A percentile compares a stretch with the other conserved stretches of the same genome.
Evolutionary conservation across 352 stramenopile species (phyloP).

Genomic region (Salisapilia sapeloensis): DNA sequence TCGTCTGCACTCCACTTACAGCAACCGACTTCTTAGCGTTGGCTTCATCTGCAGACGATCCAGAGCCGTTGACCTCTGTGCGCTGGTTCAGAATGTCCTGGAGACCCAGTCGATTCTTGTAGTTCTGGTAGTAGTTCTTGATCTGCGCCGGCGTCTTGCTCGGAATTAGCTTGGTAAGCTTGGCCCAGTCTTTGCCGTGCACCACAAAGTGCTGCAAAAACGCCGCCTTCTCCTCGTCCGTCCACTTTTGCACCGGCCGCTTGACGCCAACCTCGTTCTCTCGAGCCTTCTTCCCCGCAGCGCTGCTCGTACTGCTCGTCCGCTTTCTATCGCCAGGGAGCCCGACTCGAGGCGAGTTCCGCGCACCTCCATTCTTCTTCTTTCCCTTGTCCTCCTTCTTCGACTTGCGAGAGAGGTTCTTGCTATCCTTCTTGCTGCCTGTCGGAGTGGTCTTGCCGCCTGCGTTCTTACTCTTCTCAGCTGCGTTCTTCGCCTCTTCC

Average conservation of each 20-base stretch:
- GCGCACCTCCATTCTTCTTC: conserved; percentile 1
- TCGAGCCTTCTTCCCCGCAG: background rate
- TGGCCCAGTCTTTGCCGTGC: conserved; percentile 80
- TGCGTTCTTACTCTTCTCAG: background rate
- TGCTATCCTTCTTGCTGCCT: background rate
- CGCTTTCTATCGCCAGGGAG: conserved; percentile 49
- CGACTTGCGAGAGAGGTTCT: conserved; percentile 1
- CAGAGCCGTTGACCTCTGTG: conserved; percentile 35
- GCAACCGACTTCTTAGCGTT: background rate
- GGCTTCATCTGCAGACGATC: too few relatives aligned
- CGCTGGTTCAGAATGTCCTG: conserved; percentile 77
- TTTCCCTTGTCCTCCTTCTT: conserved; percentile 8
- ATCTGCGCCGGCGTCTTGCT: conserved; percentile 83
- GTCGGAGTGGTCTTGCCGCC: background rate
- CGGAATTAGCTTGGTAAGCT: conserved; percentile 72
- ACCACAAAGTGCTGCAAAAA: conserved; percentile 83
- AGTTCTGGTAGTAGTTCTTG: conserved; percentile 90
- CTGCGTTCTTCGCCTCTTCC: conserved; percentile 8
- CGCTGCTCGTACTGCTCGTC: conserved; percentile 22
- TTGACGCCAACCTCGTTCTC: conserved; percentile 20
- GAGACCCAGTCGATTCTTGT: conserved; percentile 81
- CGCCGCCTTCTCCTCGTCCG: conserved; percentile 70
- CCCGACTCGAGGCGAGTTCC: conserved; percentile 5
- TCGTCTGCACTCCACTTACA: conserved; percentile 1
- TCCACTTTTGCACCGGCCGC: conserved; percentile 84